Conservation (phyloP, 2,329 filamentous ascomycete genomes). For the Xylaria polymorpha region DNA sequence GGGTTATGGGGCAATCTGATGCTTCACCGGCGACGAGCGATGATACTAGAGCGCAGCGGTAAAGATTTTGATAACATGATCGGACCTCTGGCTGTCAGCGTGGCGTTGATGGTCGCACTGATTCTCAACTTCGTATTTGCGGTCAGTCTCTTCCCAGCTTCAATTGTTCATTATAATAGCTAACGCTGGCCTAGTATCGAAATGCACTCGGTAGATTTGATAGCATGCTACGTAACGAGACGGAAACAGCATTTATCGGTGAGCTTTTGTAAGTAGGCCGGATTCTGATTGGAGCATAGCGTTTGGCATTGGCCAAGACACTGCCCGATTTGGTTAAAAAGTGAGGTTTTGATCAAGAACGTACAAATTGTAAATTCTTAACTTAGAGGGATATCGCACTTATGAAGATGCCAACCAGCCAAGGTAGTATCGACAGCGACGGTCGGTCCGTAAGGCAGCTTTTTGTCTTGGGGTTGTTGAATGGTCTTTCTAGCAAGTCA, state of each 20-base stretch:
- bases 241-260: constrained; percentile 40
- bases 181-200: constrained; percentile 50
- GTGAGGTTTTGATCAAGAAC: neutral
- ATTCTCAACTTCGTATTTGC: constrained; percentile 91
- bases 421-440: neutral
- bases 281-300: constrained; percentile 25
- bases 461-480: constrained; percentile 1
- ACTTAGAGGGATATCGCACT: neutral
- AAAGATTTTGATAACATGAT: constrained; percentile 92
- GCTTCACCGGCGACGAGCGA: constrained; percentile 76
- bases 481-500: neutral
- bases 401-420: neutral
- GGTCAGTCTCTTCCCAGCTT: constrained; percentile 58
- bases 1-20: constrained; percentile 89
- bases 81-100: constrained; percentile 85
- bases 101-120: constrained; percentile 81
- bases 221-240: constrained; percentile 38
- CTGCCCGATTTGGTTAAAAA: neutral
- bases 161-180: constrained; percentile 39
- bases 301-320: constrained; percentile 3
- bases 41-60: constrained; percentile 88
- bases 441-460: neutral
- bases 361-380: constrained; percentile 1
- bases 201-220: constrained; percentile 46
- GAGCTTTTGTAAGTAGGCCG: constrained; percentile 42